Evolutionary conservation across 2,329 filamentous ascomycete species (phyloP).

Genomic region (Paecilomyces fulvus): DNA sequence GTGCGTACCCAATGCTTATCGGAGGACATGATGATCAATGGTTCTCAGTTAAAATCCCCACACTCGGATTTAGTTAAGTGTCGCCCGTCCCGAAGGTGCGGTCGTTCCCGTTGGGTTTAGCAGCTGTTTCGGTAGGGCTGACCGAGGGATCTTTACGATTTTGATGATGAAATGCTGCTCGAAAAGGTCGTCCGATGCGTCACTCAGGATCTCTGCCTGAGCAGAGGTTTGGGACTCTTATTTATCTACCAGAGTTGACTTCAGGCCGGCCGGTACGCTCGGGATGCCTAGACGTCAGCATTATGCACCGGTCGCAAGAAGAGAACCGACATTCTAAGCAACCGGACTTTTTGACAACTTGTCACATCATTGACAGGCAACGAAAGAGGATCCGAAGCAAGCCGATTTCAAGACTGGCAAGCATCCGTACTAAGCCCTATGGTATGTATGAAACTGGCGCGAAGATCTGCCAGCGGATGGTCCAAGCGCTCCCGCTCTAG

Average conservation of each 20-base stretch:
- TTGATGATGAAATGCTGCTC: neutral
- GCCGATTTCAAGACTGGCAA: neutral
- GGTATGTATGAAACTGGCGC: neutral
- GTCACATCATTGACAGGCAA: neutral
- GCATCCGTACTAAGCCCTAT: neutral
- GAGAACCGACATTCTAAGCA: neutral
- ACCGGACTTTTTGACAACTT: neutral
- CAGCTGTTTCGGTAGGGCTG: neutral
- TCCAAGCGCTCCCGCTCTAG: neutral
- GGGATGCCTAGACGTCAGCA: neutral
- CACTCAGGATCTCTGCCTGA: neutral
- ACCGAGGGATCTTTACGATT: neutral
- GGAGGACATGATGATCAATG: neutral
- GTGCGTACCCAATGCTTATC: conserved; percentile 45
- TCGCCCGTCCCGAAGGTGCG: neutral
- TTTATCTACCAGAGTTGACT: neutral
- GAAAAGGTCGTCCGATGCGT: neutral
- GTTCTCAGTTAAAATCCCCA: neutral
- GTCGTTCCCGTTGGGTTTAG: neutral
- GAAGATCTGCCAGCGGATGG: neutral
- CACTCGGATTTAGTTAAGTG: neutral
- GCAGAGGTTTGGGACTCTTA: neutral
- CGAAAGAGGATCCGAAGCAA: neutral
- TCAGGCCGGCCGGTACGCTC: neutral
- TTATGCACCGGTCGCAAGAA: neutral